Evolutionary conservation across 208 protist genomes (phyloP), one percentile per base, ranked within the genome.

Genomic region (Zelonia costaricensis): DNA sequence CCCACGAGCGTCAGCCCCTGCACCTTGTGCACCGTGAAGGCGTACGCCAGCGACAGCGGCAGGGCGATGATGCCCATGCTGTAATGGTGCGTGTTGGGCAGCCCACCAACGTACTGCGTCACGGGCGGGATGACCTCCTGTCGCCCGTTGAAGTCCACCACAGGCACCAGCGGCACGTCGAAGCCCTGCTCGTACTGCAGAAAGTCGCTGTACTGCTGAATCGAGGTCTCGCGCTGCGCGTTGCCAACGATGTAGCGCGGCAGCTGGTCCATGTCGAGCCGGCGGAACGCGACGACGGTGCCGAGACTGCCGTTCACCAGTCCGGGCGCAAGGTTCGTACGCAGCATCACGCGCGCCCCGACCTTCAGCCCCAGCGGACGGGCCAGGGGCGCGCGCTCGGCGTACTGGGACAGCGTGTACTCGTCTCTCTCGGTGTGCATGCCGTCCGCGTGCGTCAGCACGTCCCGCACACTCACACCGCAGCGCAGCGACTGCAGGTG

Each of bases 11-110:
- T 93, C 42, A 96, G 63, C 0, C 91, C 91, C 74, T 96, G 91
- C 68, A 93, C 88, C 78, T 96, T 96, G 71, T 96, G 91, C 67
- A 96, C 91, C 9, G 91, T 96, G 69, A 96, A 96, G 62, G 91
- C 91, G 64, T 94, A 96, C 49, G 91, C 87, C 13, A 94, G 62
- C 36, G 78, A 82, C 40, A 96, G 85, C 5, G 91, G 91, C 8
- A 96, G 60, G 33, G 83, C 74, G 22, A 92, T 62, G 18, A 92
- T 63, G 8, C 71, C 76, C 39, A 85, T 56, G 51, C 66, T 60
- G 67, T 92, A 96, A 42, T 81, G 69, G 53, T 93, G 77, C 35
- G 88, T 93, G 67, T 88, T 89, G 6, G 81, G 67, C 23, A 77
- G 28, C 28, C 91, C 91, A 6, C 88, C 91, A 1, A 94, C 83